These are phyloP conservation scores for Triticum aestivum DNA, from an alignment of 176 grass and related monocot species.

Conservation along the genomic window IWGSC_CS_RefSeq_v2.1 NC_057809.1:543057605-543058104, in stretches of 20 bases:
- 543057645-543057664: conserved; percentile 88
- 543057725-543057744: conserved; percentile 94
- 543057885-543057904: conserved; percentile 3
- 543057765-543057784: conserved; percentile 15
- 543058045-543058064: not conserved
- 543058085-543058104: not conserved
- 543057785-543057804: not conserved
- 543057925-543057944: not conserved
- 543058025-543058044: not conserved
- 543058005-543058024: not conserved
- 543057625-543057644: conserved; percentile 97
- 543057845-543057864: not conserved
- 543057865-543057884: conserved; percentile 4
- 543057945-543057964: not conserved
- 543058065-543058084: not conserved
- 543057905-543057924: not conserved
- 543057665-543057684: conserved; percentile 95
- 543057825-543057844: not conserved
- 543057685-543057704: conserved; percentile 91
- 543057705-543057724: conserved; percentile 98
- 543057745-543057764: conserved; percentile 96
- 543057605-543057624: conserved; percentile 60
- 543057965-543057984: not conserved
- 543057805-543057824: not conserved
- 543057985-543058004: not conserved